Conservation (phyloP, 2,329 filamentous ascomycete genomes). For the Didymella pinodella region DNA sequence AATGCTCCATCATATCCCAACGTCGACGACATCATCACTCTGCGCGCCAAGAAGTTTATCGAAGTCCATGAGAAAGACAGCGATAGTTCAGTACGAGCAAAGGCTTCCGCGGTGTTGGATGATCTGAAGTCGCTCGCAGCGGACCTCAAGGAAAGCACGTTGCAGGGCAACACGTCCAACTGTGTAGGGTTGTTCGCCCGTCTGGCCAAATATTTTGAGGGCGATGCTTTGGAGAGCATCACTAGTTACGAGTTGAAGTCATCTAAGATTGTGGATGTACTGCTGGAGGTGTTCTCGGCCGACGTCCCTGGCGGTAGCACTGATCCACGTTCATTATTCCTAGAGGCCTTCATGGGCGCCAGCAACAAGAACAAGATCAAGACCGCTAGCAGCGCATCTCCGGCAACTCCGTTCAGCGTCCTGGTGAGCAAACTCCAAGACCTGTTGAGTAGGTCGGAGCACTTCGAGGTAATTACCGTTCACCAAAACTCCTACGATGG, state of each 20-base stretch:
- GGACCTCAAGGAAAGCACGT: constrained; percentile 76
- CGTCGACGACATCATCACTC: constrained; percentile 75
- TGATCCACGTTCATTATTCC: constrained; percentile 80
- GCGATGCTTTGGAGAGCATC: constrained; percentile 87
- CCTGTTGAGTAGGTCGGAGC: constrained; percentile 92
- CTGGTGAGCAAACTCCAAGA: constrained; percentile 95
- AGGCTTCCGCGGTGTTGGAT: constrained; percentile 77
- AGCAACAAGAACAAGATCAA: constrained; percentile 68
- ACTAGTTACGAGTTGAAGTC: constrained; percentile 94
- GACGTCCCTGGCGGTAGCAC: constrained; percentile 62
- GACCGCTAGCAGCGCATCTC: constrained; percentile 71
- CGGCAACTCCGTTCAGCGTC: constrained; percentile 85
- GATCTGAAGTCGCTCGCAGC: constrained; percentile 75
- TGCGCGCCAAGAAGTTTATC: constrained; percentile 82
- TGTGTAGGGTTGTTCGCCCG: constrained; percentile 75
- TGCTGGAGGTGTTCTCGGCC: constrained; percentile 83
- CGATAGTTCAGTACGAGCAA: constrained; percentile 76
- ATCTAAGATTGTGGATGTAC: constrained; percentile 84
- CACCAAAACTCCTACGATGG: constrained; percentile 92
- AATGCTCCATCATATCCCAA: constrained; percentile 50
- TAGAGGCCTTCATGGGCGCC: constrained; percentile 90
- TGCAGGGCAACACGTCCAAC: constrained; percentile 52
- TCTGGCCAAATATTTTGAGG: constrained; percentile 84
- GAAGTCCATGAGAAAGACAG: constrained; percentile 81
- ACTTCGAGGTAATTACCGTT: constrained; percentile 97